Conservation (phyloP, 495 filamentous ascomycete genomes). For the Acidomyces sp. region DNA sequence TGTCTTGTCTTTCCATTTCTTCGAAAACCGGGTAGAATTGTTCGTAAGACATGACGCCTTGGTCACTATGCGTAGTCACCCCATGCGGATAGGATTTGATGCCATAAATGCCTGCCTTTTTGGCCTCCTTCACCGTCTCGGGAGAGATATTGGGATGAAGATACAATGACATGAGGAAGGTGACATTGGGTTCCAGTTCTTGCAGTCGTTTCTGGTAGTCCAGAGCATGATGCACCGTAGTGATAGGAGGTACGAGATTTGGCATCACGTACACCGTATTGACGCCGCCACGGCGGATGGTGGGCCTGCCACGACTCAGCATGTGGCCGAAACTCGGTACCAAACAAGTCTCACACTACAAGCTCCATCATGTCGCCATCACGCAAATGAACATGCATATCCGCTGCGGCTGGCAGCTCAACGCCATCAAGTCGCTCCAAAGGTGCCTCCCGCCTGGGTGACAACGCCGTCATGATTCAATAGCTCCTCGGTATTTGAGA, state of each 20-base stretch:
- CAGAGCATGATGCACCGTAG: slow-evolving; percentile 58
- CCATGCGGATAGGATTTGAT: slow-evolving; percentile 46
- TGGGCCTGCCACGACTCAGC: slow-evolving; percentile 30
- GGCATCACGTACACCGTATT: slow-evolving; percentile 79
- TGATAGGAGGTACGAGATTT: slow-evolving; percentile 63
- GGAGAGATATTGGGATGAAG: slow-evolving; percentile 66
- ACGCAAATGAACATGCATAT: slow-evolving; percentile 51
- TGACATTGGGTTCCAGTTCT: slow-evolving; percentile 56
- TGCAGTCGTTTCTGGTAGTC: slow-evolving; percentile 58
- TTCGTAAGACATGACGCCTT: slow-evolving; percentile 63
- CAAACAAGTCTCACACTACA: slow-evolving; percentile 37
- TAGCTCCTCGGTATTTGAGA: no score
- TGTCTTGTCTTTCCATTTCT: slow-evolving; percentile 56
- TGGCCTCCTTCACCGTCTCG: slow-evolving; percentile 61
- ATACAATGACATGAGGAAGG: slow-evolving; percentile 82
- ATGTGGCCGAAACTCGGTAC: not conserved
- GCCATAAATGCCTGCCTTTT: slow-evolving; percentile 47
- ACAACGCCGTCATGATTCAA: no score
- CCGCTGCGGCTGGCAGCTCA: slow-evolving; percentile 20
- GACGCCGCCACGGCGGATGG: slow-evolving; percentile 57
- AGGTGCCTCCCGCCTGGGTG: no score
- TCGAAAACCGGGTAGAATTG: slow-evolving; percentile 65
- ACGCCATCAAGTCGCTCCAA: slow-evolving; percentile 19
- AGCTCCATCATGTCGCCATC: slow-evolving; percentile 70
- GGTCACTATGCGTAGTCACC: slow-evolving; percentile 73